phyloP scores from a whole-genome alignment of 2,329 filamentous ascomycete species.

The Reticulascus tulasneorum region DNA sequence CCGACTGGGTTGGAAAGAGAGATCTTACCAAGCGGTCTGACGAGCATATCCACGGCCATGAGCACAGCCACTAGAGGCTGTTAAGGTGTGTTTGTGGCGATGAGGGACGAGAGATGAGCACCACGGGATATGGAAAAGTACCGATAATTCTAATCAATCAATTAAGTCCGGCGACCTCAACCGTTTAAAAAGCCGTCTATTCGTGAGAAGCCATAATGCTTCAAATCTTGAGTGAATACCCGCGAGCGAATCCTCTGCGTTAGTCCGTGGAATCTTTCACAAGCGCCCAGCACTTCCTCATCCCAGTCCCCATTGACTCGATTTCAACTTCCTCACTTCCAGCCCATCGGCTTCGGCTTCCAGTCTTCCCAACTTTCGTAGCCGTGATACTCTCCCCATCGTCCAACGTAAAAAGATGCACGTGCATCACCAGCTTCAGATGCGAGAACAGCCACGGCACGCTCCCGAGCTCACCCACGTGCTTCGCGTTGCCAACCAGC shows the following conservation, averaged over 20 bases:
- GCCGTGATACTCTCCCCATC: too few relatives aligned
- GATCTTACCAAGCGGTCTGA: conserved; percentile 8
- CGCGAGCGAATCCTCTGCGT: too few relatives aligned
- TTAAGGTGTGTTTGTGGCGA: too few relatives aligned
- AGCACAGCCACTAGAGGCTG: conserved; percentile 6
- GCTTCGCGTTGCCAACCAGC: conserved; percentile 23
- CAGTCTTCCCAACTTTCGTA: background rate
- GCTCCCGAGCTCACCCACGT: conserved; percentile 41
- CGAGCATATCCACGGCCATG: conserved; percentile 8
- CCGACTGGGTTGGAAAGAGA: conserved; percentile 19
- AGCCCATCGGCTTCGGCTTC: conserved; percentile 28
- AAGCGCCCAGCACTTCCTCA: conserved; percentile 54
- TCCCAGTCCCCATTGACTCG: conserved; percentile 56
- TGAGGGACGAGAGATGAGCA: too few relatives aligned
- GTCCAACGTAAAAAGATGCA: conserved; percentile 43
- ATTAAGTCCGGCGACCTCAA: too few relatives aligned
- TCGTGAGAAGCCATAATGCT: too few relatives aligned
- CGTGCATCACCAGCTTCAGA: conserved; percentile 53
- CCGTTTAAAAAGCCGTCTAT: too few relatives aligned
- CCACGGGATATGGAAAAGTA: too few relatives aligned
- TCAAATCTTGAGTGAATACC: too few relatives aligned
- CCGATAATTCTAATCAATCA: too few relatives aligned
- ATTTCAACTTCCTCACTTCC: conserved; percentile 35
- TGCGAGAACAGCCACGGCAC: conserved; percentile 58
- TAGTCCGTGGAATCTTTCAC: conserved; percentile 23